A percentile compares a stretch with the other conserved stretches of the same genome.
Conservation (phyloP, 2,329 filamentous ascomycete species). For the Ophiosphaerella narmari region DNA sequence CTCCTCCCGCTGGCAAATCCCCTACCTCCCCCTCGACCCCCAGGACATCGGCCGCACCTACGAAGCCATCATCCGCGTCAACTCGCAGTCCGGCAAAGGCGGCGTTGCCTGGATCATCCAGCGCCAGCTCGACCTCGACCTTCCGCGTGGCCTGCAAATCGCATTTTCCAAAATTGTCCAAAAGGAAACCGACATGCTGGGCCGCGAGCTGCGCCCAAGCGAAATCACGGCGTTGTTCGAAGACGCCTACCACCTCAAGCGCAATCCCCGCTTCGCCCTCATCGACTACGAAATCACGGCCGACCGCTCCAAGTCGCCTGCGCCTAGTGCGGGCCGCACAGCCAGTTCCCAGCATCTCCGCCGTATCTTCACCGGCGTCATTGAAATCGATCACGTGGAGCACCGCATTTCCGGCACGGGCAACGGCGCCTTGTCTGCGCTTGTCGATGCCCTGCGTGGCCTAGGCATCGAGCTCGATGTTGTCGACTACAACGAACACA, state of each 20-base stretch:
- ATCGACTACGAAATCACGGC: constrained; percentile 90
- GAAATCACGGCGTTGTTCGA: constrained; percentile 92
- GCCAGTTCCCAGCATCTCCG: constrained; percentile 77
- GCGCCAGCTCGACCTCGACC: constrained; percentile 84
- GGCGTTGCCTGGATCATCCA: constrained; percentile 94
- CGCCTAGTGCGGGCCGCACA: constrained; percentile 69
- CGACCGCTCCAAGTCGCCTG: constrained; percentile 79
- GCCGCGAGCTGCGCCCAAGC: constrained; percentile 78
- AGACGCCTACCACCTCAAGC: constrained; percentile 80
- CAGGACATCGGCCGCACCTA: constrained; percentile 95
- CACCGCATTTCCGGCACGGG: constrained; percentile 78
- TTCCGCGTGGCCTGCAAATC: constrained; percentile 89
- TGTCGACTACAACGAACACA: constrained; percentile 94
- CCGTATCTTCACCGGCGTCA: constrained; percentile 82
- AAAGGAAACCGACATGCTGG: constrained; percentile 75
- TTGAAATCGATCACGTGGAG: constrained; percentile 81
- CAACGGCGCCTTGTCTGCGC: constrained; percentile 86
- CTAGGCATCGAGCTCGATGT: constrained; percentile 89
- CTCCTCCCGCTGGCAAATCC: constrained; percentile 79
- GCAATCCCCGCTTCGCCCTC: constrained; percentile 82
- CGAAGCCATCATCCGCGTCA: constrained; percentile 96
- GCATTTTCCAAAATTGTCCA: constrained; percentile 91
- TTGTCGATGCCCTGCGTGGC: constrained; percentile 78
- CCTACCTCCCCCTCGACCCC: constrained; percentile 91
- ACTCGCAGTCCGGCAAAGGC: constrained; percentile 94